Conservation (phyloP, 2,329 filamentous ascomycete genomes). For the Helotiales sp. region DNA sequence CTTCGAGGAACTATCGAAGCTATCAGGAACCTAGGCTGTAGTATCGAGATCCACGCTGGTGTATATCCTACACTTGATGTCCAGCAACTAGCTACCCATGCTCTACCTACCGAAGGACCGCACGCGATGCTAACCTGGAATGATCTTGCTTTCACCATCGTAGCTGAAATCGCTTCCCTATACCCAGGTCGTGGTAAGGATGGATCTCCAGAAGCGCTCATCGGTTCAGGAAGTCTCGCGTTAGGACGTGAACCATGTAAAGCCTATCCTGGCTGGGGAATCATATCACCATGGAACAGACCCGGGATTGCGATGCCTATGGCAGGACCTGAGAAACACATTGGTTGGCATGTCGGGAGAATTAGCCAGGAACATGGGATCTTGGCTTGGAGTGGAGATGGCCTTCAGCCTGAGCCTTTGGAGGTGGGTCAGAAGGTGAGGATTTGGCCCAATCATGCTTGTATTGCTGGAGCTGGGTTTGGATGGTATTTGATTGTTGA, state of each 20-base stretch:
- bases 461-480: conserved; percentile 71
- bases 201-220: conserved; percentile 60
- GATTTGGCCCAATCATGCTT: conserved; percentile 81
- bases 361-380: conserved; percentile 81
- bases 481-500: conserved; percentile 76
- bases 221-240: conserved; percentile 68
- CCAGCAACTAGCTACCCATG: conserved; percentile 75
- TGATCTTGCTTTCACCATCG: conserved; percentile 65
- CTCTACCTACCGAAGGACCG: conserved; percentile 42
- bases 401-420: conserved; percentile 45
- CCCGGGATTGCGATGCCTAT: conserved; percentile 31
- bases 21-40: conserved; percentile 41
- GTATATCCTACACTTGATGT: conserved; percentile 76
- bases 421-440: conserved; percentile 65
- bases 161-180: conserved; percentile 70
- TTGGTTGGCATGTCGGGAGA: conserved; percentile 66
- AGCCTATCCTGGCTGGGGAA: conserved; percentile 70
- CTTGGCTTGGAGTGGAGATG: conserved; percentile 54
- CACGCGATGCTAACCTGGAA: conserved; percentile 32
- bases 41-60: conserved; percentile 72
- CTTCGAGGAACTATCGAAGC: conserved; percentile 43
- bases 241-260: conserved; percentile 73
- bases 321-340: conserved; percentile 42
- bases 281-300: conserved; percentile 60
- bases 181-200: conserved; percentile 59